Evolutionary conservation across 768 basidiomycete genomes (phyloP).

Genomic region (Suillus alpinus): DNA sequence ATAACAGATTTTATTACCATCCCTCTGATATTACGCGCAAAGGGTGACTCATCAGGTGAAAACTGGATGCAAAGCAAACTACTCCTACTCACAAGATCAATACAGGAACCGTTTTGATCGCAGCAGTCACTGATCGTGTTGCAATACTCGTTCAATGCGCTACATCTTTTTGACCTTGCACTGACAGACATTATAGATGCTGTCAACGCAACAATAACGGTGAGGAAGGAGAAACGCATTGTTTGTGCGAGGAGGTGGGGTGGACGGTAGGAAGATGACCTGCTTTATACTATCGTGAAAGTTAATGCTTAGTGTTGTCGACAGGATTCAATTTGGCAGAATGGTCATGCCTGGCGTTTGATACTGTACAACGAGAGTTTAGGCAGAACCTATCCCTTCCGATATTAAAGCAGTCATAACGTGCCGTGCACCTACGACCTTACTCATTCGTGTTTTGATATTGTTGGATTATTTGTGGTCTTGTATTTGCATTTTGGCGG

Average conservation of each 20-base stretch:
- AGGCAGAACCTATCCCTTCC: neutral
- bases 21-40: neutral
- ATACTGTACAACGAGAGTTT: neutral
- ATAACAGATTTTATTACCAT: neutral
- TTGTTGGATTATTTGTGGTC: too few relatives aligned
- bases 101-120: neutral
- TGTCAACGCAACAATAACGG: neutral
- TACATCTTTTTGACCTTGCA: neutral
- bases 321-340: neutral
- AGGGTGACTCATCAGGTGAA: neutral
- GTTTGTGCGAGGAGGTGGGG: neutral
- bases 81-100: neutral
- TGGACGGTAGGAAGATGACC: too few relatives aligned
- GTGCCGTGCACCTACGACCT: too few relatives aligned
- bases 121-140: neutral
- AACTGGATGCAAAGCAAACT: neutral
- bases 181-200: neutral
- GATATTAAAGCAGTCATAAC: too few relatives aligned
- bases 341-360: too few relatives aligned
- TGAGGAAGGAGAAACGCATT: neutral
- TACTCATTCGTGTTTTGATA: too few relatives aligned
- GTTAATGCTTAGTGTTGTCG: neutral
- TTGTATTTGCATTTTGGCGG: too few relatives aligned
- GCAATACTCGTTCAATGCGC: neutral
- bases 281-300: neutral